phyloP scores from a whole-genome alignment of 768 basidiomycete species.

The Pleurotus platypus region DNA sequence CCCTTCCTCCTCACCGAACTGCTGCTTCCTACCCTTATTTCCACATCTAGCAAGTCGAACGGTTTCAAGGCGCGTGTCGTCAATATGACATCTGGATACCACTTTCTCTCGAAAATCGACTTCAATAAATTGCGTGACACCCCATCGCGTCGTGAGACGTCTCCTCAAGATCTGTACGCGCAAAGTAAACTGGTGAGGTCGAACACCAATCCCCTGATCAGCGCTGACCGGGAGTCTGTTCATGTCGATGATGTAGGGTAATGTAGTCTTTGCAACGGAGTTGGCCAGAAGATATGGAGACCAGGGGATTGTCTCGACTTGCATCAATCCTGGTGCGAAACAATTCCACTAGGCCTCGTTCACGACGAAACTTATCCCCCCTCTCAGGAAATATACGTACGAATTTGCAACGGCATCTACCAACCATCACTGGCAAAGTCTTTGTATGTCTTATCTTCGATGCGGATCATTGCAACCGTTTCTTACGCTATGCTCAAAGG shows the following conservation, averaged over 20 bases:
- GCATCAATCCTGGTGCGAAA: slow-evolving; percentile 20
- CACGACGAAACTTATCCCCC: no score
- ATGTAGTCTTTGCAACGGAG: slow-evolving; percentile 21
- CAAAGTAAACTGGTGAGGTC: slow-evolving; percentile 13
- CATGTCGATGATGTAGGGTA: background rate
- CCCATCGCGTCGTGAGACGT: background rate
- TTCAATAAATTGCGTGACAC: background rate
- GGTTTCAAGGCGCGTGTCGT: slow-evolving; percentile 27
- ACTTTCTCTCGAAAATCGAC: background rate
- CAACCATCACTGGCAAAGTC: no score
- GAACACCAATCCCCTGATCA: no score
- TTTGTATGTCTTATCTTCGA: no score
- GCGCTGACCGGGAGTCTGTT: no score
- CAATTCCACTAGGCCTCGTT: no score
- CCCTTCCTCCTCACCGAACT: slow-evolving; percentile 20
- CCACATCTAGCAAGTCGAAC: slow-evolving; percentile 18
- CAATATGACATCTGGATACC: slow-evolving; percentile 8
- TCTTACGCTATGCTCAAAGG: no score
- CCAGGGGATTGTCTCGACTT: slow-evolving; percentile 21
- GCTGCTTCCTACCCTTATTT: slow-evolving; percentile 19
- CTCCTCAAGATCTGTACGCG: background rate
- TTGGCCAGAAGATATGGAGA: slow-evolving; percentile 22
- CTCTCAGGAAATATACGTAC: background rate
- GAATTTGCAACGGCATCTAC: background rate
- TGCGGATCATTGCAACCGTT: no score